phyloP scores from a whole-genome alignment of 768 basidiomycete species.

The Lentinula raphanica region DNA sequence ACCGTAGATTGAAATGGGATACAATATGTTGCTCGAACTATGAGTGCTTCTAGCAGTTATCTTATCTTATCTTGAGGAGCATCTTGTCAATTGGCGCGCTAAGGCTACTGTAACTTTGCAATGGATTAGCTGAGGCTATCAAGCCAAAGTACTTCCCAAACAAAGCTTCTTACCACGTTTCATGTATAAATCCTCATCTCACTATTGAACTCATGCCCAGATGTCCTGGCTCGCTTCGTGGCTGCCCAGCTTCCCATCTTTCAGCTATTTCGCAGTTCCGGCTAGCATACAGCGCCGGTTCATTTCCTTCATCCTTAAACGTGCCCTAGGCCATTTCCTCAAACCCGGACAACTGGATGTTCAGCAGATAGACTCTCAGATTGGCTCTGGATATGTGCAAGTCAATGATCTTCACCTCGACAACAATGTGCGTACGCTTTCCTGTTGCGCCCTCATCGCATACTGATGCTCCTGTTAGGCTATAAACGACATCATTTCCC shows the following conservation, averaged over 20 bases:
- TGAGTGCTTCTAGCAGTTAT: too few species aligned
- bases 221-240: conserved; percentile 53
- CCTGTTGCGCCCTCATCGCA: conserved; percentile 3
- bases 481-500: conserved; percentile 62
- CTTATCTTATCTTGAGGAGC: too few species aligned
- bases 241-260: conserved; percentile 59
- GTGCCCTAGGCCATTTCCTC: conserved; percentile 77
- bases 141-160: not conserved
- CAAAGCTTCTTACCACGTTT: not conserved
- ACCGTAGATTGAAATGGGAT: too few species aligned
- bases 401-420: conserved; percentile 81
- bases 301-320: conserved; percentile 83
- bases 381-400: conserved; percentile 87
- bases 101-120: too few species aligned
- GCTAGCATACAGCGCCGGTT: conserved; percentile 80
- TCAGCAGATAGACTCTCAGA: conserved; percentile 84
- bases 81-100: too few species aligned
- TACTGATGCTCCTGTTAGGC: conserved; percentile 41
- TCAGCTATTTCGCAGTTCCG: conserved; percentile 60
- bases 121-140: not conserved
- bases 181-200: not conserved
- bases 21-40: too few species aligned
- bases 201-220: conserved; percentile 22
- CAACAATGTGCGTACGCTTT: conserved; percentile 48
- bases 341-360: conserved; percentile 87